Percentiles rank a stretch among this genome's conserved stretches.
Conservation (phyloP, 2,329 filamentous ascomycete species). For the Diatrype stigma region DNA sequence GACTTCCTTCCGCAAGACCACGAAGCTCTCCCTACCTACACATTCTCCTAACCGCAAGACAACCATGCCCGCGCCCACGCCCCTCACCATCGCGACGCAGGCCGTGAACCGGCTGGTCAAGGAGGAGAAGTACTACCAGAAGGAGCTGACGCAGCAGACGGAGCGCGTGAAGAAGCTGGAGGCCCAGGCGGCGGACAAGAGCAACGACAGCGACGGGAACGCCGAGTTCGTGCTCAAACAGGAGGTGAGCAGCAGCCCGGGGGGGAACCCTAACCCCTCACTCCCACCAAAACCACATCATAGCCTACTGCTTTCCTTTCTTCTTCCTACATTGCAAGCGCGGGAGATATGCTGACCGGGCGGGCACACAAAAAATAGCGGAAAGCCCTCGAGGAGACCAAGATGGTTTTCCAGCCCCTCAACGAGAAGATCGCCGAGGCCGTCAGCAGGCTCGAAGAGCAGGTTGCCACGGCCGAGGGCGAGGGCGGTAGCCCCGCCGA, state of each 20-base stretch:
- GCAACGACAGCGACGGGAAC: slow-evolving; percentile 61
- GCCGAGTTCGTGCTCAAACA: slow-evolving; percentile 77
- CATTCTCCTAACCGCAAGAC: not conserved
- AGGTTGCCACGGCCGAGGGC: slow-evolving; percentile 62
- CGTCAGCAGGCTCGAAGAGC: slow-evolving; percentile 67
- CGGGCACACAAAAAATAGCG: slow-evolving; percentile 50
- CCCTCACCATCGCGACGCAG: slow-evolving; percentile 74
- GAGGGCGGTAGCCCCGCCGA: slow-evolving; percentile 39
- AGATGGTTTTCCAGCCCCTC: slow-evolving; percentile 72
- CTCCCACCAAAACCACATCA: too few relatives aligned
- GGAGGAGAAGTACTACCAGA: slow-evolving; percentile 86
- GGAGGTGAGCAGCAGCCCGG: slow-evolving; percentile 57
- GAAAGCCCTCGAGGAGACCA: slow-evolving; percentile 81
- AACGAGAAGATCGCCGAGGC: slow-evolving; percentile 67
- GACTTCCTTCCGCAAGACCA: too few relatives aligned
- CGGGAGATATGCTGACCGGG: not conserved
- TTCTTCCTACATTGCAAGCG: too few relatives aligned
- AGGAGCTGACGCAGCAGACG: slow-evolving; percentile 74
- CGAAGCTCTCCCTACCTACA: too few relatives aligned
- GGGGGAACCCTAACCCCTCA: not conserved
- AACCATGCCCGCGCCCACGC: slow-evolving; percentile 70
- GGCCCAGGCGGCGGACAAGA: slow-evolving; percentile 55
- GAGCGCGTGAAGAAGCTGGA: slow-evolving; percentile 66
- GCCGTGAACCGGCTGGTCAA: slow-evolving; percentile 82
- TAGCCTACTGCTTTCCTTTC: too few relatives aligned